Base-by-base conservation (phyloP, 148 eudicot genomes). In the Suaeda aralocaspica region DNA sequence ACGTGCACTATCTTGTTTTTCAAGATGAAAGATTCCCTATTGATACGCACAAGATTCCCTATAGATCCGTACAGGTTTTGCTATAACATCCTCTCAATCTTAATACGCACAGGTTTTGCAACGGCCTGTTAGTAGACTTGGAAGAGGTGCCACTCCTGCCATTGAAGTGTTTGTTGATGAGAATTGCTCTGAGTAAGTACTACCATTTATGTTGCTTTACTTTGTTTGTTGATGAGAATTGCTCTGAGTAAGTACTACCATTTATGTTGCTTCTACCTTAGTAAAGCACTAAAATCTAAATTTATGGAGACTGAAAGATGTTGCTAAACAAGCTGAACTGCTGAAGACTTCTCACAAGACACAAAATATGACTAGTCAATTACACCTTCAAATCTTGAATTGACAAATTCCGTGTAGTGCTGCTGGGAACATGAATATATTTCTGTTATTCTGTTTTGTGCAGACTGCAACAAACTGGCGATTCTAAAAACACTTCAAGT, bases 131-230 rank as follows among this genome's bases (percentile, higher is more conserved):
- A 69, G 69, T 30, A 79, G 89, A 78, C 70, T 66, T 68, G 82
- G 80, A 66, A 83, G 73, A 74, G 70, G 82, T 78, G 70, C 83
- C 51, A 69, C 80, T 58, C 70, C 85, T 29, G 68, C 73, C 65
- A 87, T 94, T 71, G 89, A 94, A 57, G 91, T 94, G 60, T 94
- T 94, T 44, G 86, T 91, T 28, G 99, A 94, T 51, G 89, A 91
- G 72, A 91, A 87, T 64, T 84, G 82, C 48, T 71, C 76, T 48
- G 83, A 63, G 97, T 91, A 77, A 94, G 95, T 80, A 77, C 39
- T 36, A 46, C 9, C 13, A 41, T 11, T 33, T 19, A 59, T 2
- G 44, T 8, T 45, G 11, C 11, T 45, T 8, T 45, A 9, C 49
- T 45, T 2, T 94, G 60, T 94, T 94, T 44, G 86, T 91, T 28